Percentiles rank a stretch among this genome's conserved stretches.
Conservation (phyloP, 2,329 filamentous ascomycete species). For the Fusarium longipes region DNA sequence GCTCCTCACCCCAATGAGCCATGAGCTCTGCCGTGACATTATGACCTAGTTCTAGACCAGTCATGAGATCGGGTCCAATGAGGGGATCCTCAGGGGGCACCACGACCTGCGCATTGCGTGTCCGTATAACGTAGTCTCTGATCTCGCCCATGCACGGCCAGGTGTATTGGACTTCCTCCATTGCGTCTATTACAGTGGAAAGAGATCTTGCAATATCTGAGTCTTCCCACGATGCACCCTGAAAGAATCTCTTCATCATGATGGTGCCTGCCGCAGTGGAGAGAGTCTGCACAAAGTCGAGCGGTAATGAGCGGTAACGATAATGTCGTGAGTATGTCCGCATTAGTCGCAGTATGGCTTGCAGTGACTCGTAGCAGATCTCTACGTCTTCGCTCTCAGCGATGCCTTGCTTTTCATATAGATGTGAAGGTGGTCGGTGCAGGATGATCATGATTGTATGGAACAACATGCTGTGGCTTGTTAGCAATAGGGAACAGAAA, state of each 20-base stretch:
- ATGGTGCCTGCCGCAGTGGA: slow-evolving; percentile 60
- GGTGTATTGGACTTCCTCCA: slow-evolving; percentile 63
- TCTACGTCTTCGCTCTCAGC: slow-evolving; percentile 59
- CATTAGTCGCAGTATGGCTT: slow-evolving; percentile 58
- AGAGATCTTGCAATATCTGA: slow-evolving; percentile 62
- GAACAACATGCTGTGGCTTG: slow-evolving; percentile 55
- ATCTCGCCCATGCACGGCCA: slow-evolving; percentile 61
- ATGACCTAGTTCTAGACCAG: slow-evolving; percentile 46
- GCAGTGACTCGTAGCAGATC: slow-evolving; percentile 62
- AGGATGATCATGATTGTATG: slow-evolving; percentile 65
- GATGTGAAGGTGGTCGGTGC: slow-evolving; percentile 59
- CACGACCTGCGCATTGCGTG: slow-evolving; percentile 48
- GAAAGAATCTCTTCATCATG: slow-evolving; percentile 59
- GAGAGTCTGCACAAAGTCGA: slow-evolving; percentile 62
- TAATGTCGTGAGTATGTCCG: slow-evolving; percentile 58
- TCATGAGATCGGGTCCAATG: slow-evolving; percentile 50
- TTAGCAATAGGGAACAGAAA: slow-evolving; percentile 27
- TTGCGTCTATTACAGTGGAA: slow-evolving; percentile 60
- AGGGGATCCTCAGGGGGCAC: slow-evolving; percentile 50
- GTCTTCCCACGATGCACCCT: slow-evolving; percentile 55
- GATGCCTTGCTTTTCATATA: slow-evolving; percentile 55
- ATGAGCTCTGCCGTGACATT: slow-evolving; percentile 43
- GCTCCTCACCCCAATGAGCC: slow-evolving; percentile 47
- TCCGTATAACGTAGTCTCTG: slow-evolving; percentile 49
- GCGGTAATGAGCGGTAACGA: slow-evolving; percentile 56